Evolutionary conservation across 441 rosid genomes (phyloP).

Genomic region (Codiaeum variegatum): DNA sequence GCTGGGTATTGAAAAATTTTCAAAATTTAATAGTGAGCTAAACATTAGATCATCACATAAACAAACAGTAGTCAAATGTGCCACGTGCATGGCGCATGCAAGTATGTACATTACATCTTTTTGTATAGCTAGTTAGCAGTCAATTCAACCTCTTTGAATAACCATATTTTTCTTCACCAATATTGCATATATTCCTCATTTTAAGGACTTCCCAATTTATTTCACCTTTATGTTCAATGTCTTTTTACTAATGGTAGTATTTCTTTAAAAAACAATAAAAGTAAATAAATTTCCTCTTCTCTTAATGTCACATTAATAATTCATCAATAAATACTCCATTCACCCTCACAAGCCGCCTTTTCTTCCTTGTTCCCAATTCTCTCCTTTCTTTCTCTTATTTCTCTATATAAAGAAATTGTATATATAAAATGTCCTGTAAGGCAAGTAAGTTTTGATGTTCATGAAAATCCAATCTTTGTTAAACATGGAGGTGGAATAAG

Average conservation of each 20-base stretch:
- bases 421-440: constrained; percentile 30
- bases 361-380: constrained; percentile 11
- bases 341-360: constrained; percentile 17
- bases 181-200: constrained; percentile 22
- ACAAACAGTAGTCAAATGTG: not conserved
- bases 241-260: not conserved
- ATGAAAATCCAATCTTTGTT: constrained; percentile 40
- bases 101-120: not conserved
- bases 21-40: not conserved
- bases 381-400: no score
- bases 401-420: not conserved
- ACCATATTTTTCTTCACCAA: constrained; percentile 17
- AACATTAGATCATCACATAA: not conserved
- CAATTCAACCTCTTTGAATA: constrained; percentile 32
- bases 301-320: constrained; percentile 16
- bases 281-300: not conserved
- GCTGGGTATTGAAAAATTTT: not conserved
- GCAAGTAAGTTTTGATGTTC: constrained; percentile 51
- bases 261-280: no score
- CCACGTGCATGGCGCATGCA: constrained; percentile 36
- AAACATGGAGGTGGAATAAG: constrained; percentile 37
- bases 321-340: constrained; percentile 33
- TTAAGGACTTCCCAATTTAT: constrained; percentile 14
- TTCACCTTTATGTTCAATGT: constrained; percentile 16
- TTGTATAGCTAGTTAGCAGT: not conserved